These are phyloP conservation scores for Backusella liffmaniae DNA, from an alignment of 192 early-diverging fungal genomes.

Conservation along the genomic window DNA sequence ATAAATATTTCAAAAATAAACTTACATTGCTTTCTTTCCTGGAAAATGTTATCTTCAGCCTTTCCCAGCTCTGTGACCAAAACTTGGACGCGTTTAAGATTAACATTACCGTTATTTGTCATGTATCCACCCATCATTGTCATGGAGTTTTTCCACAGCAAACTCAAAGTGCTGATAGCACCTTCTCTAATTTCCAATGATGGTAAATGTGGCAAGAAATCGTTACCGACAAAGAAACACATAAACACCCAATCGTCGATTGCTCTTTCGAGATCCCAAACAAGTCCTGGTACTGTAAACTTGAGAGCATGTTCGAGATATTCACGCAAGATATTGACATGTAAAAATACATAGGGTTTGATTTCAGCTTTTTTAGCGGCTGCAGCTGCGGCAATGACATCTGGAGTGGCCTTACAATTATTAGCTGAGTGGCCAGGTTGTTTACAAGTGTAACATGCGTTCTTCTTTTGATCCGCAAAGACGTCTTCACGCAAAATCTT, in stretches of 20 bases:
- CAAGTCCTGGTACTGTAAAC: constrained; percentile 62
- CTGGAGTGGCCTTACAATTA: constrained; percentile 52
- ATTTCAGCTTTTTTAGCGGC: constrained; percentile 47
- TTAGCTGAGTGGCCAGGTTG: constrained; percentile 64
- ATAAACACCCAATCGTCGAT: constrained; percentile 98
- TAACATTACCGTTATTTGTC: constrained; percentile 76
- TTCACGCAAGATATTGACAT: constrained; percentile 84
- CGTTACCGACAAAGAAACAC: constrained; percentile 98
- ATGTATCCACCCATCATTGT: constrained; percentile 78
- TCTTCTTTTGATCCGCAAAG: constrained; percentile 72
- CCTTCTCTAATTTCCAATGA: constrained; percentile 94
- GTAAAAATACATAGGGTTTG: constrained; percentile 82
- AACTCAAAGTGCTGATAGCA: constrained; percentile 84
- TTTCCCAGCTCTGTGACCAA: constrained; percentile 82
- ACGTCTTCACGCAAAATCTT: constrained; percentile 95
- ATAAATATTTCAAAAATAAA: constrained; percentile 18
- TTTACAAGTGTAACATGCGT: constrained; percentile 64
- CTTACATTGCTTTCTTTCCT: constrained; percentile 57
- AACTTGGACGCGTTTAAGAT: constrained; percentile 75
- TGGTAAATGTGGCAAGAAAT: constrained; percentile 94
- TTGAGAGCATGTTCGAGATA: constrained; percentile 87
- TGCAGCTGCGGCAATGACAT: constrained; percentile 9
- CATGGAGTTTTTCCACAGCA: constrained; percentile 87
- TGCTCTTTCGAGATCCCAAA: constrained; percentile 86
- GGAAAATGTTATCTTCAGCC: constrained; percentile 79